A percentile compares a stretch with the other conserved stretches of the same genome.
Conservation (phyloP, 495 filamentous ascomycete species). For the Hypoxylon subgilvum region DNA sequence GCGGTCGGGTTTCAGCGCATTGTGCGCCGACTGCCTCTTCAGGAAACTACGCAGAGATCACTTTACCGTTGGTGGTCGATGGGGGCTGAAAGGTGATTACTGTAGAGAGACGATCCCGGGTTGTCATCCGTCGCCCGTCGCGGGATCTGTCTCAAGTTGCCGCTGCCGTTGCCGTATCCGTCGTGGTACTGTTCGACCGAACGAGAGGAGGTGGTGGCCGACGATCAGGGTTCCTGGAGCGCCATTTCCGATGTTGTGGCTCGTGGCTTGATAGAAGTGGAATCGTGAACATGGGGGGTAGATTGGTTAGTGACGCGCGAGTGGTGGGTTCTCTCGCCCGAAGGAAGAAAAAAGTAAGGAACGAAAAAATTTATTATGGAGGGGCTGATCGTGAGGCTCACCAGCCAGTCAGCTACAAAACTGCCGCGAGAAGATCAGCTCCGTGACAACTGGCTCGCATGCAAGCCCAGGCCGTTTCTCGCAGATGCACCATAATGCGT, state of each 20-base stretch:
- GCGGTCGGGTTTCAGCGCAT: constrained; percentile 39
- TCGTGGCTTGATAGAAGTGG: constrained; percentile 26
- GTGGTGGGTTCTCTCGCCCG: not conserved
- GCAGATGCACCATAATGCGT: constrained; percentile 33
- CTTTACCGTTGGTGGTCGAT: constrained; percentile 22
- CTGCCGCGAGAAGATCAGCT: constrained; percentile 36
- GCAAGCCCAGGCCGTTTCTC: constrained; percentile 31
- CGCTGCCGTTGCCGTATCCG: constrained; percentile 33
- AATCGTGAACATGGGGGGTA: constrained; percentile 14
- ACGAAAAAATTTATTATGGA: constrained; percentile 19
- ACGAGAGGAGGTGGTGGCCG: constrained; percentile 18
- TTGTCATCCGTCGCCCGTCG: constrained; percentile 31
- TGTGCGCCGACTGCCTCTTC: constrained; percentile 35
- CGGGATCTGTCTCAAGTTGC: constrained; percentile 31
- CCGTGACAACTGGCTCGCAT: constrained; percentile 39
- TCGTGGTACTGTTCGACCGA: constrained; percentile 28
- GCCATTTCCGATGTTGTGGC: constrained; percentile 34
- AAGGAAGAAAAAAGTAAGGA: not conserved
- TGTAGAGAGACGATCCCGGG: constrained; percentile 34
- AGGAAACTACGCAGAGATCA: constrained; percentile 34
- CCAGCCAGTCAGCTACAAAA: constrained; percentile 42
- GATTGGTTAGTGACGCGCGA: constrained; percentile 8
- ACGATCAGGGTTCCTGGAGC: constrained; percentile 13
- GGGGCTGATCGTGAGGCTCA: constrained; percentile 44
- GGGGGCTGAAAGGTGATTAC: constrained; percentile 32